A percentile compares a stretch with the other conserved stretches of the same genome.
These are phyloP conservation scores for Flaveria trinervia DNA, from an alignment of 129 eudicot genomes.

Conservation along the genomic window DNA sequence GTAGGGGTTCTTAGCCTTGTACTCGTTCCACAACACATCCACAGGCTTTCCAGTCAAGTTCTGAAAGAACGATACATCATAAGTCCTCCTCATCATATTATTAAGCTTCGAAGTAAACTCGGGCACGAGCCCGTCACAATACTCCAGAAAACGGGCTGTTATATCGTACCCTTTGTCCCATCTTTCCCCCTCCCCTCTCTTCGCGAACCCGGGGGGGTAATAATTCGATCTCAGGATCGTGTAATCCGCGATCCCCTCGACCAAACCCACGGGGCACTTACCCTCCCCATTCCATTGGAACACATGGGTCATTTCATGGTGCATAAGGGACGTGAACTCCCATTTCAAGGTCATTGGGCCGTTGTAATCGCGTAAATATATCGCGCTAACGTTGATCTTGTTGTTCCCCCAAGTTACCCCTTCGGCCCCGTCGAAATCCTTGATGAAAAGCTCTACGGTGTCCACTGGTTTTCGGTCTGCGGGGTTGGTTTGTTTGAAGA, in stretches of 20 bases:
- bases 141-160: conserved; percentile 36
- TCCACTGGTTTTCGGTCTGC: conserved; percentile 19
- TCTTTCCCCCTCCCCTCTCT: not conserved
- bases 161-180: conserved; percentile 28
- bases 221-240: conserved; percentile 2
- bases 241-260: conserved; percentile 34
- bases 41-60: conserved; percentile 21
- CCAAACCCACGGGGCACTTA: not conserved
- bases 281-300: conserved; percentile 41
- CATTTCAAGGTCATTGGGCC: conserved; percentile 20
- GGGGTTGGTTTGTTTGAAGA: conserved; percentile 10
- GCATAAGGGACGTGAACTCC: conserved; percentile 24
- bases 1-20: conserved; percentile 19
- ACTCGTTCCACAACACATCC: conserved; percentile 24
- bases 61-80: conserved; percentile 5
- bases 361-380: not conserved
- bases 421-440: not conserved
- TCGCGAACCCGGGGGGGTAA: not conserved
- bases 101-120: conserved; percentile 22
- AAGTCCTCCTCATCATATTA: conserved; percentile 21
- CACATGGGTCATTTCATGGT: conserved; percentile 43
- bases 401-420: conserved; percentile 17
- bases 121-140: conserved; percentile 20
- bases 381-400: conserved; percentile 18
- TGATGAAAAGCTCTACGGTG: not conserved